These are phyloP conservation scores for Fusarium proliferatum DNA, from an alignment of 2,329 filamentous ascomycete genomes.

Conservation along the genomic window DNA sequence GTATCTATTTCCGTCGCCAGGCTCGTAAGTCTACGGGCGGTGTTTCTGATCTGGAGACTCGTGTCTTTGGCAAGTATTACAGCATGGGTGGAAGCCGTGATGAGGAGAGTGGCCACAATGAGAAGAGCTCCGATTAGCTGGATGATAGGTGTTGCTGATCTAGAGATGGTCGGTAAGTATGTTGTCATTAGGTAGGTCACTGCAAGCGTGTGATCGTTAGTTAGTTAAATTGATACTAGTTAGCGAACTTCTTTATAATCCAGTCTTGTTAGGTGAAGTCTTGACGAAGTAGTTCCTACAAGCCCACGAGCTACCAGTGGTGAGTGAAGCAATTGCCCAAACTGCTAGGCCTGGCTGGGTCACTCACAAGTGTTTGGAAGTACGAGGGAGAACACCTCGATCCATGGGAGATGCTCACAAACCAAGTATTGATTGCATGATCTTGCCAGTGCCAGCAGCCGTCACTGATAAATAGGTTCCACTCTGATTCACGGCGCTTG, in stretches of 20 bases:
- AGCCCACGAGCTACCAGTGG: accelerated
- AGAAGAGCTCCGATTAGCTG: slow-evolving; percentile 4
- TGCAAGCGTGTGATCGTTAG: background rate
- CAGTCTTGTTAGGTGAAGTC: too few relatives aligned
- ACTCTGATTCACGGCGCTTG: accelerated
- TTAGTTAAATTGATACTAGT: background rate
- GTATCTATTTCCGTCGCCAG: slow-evolving; percentile 53
- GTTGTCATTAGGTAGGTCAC: background rate
- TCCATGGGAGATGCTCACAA: background rate
- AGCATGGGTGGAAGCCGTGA: slow-evolving; percentile 37
- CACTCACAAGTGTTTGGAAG: background rate
- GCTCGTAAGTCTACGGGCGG: slow-evolving; percentile 37
- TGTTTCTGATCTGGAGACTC: slow-evolving; percentile 47
- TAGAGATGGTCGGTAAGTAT: background rate
- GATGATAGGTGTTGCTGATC: background rate
- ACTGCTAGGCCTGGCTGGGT: too few relatives aligned
- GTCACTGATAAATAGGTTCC: accelerated
- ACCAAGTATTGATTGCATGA: background rate
- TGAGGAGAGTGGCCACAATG: slow-evolving; percentile 23
- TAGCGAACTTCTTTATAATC: background rate
- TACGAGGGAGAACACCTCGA: too few relatives aligned
- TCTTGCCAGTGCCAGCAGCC: background rate
- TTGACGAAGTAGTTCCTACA: too few relatives aligned
- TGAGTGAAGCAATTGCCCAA: accelerated
- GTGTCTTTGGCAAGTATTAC: slow-evolving; percentile 50